A percentile compares a stretch with the other conserved stretches of the same genome.
These are phyloP conservation scores for Pestalotiopsis fici DNA, from an alignment of 2,329 filamentous ascomycete genomes.

Conservation along the genomic window DNA sequence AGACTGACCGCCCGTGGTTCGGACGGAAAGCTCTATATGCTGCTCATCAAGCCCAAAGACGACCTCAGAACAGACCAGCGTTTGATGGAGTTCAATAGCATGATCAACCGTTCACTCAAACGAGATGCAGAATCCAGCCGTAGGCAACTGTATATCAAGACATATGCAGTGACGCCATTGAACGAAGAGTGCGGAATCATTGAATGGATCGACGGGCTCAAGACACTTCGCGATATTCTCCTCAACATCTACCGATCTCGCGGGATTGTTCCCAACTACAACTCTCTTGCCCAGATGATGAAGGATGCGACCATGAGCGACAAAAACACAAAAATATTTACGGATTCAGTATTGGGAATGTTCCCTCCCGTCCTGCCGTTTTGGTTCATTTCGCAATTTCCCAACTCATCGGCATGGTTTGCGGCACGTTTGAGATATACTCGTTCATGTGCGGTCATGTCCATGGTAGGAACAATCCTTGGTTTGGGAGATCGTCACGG, in stretches of 20 bases:
- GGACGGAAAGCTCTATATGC: conserved; percentile 84
- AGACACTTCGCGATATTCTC: conserved; percentile 89
- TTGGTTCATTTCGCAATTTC: conserved; percentile 96
- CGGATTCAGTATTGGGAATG: conserved; percentile 59
- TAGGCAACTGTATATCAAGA: conserved; percentile 91
- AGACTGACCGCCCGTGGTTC: conserved; percentile 87
- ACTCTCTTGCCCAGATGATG: conserved; percentile 62
- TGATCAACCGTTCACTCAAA: conserved; percentile 95
- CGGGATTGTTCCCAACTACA: conserved; percentile 71
- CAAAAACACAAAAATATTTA: conserved; percentile 71
- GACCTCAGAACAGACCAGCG: conserved; percentile 96
- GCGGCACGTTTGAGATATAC: conserved; percentile 86
- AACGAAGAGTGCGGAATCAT: conserved; percentile 98
- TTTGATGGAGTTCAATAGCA: conserved; percentile 98
- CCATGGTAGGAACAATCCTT: conserved; percentile 96
- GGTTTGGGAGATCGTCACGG: conserved; percentile 93
- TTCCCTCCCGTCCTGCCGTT: conserved; percentile 86
- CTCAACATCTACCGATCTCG: conserved; percentile 76
- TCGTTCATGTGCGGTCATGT: conserved; percentile 95
- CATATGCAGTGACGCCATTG: conserved; percentile 92
- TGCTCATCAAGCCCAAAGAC: conserved; percentile 97
- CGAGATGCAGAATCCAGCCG: conserved; percentile 88
- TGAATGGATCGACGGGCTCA: conserved; percentile 97
- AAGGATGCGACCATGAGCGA: conserved; percentile 61
- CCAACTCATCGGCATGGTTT: conserved; percentile 92